These are phyloP conservation scores for Nakazawaea populi DNA, from an alignment of 805 yeast species.

Conservation along the genomic window DNA sequence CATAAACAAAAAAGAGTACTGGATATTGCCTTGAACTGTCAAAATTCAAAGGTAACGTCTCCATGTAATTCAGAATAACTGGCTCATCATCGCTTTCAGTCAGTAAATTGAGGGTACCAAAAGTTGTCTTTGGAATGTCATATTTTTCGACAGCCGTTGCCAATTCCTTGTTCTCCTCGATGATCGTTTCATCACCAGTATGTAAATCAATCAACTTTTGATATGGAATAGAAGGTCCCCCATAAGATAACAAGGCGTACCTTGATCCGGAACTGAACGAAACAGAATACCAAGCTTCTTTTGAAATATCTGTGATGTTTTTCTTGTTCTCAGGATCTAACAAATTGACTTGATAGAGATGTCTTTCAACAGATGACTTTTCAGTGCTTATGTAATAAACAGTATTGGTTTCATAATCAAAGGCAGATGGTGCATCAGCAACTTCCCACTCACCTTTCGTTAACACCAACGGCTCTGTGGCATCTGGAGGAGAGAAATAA, in stretches of 20 bases:
- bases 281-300: conserved; percentile 61
- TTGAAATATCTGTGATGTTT: conserved; percentile 43
- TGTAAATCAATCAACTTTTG: conserved; percentile 64
- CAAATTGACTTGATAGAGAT: conserved; percentile 65
- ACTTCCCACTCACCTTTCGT: conserved; percentile 90
- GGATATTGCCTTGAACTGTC: conserved; percentile 65
- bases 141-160: conserved; percentile 31
- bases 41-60: conserved; percentile 73
- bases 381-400: conserved; percentile 70
- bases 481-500: conserved; percentile 67
- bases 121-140: conserved; percentile 51
- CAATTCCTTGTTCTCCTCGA: conserved; percentile 43
- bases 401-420: conserved; percentile 46
- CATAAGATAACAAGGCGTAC: conserved; percentile 61
- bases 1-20: conserved; percentile 82
- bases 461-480: conserved; percentile 49
- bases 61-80: conserved; percentile 57
- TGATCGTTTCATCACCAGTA: conserved; percentile 29
- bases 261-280: conserved; percentile 79
- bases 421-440: conserved; percentile 60
- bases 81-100: conserved; percentile 42
- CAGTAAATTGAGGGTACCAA: conserved; percentile 44
- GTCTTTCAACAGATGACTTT: conserved; percentile 78
- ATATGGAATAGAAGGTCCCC: conserved; percentile 76
- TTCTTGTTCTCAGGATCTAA: conserved; percentile 34